Percentiles rank a stretch among this genome's conserved stretches.
phyloP scores from a whole-genome alignment of 2,329 filamentous ascomycete genomes.

The Venturia carpophila region DNA sequence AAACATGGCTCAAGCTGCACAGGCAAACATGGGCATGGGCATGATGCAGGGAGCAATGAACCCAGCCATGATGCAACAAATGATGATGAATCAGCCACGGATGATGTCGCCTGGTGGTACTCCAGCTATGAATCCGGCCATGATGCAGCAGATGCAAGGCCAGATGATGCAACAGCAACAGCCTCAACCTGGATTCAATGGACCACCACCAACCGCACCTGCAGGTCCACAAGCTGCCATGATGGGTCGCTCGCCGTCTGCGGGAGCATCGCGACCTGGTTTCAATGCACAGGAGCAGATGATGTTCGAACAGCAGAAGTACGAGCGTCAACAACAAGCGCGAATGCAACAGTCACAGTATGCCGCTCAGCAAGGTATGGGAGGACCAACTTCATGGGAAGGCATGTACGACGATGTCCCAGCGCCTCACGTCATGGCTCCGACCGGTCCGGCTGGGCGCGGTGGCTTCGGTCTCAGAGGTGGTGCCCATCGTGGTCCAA shows the following conservation, averaged over 20 bases:
- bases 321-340: slow-evolving; percentile 59
- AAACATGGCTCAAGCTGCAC: slow-evolving; percentile 54
- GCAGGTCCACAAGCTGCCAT: slow-evolving; percentile 27
- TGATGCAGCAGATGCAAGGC: slow-evolving; percentile 52
- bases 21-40: slow-evolving; percentile 13
- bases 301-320: slow-evolving; percentile 70
- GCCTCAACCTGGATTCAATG: slow-evolving; percentile 31
- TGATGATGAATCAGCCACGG: slow-evolving; percentile 31
- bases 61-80: slow-evolving; percentile 45
- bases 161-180: slow-evolving; percentile 24
- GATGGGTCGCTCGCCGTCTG: slow-evolving; percentile 18
- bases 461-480: slow-evolving; percentile 32
- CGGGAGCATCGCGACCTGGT: slow-evolving; percentile 37
- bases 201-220: slow-evolving; percentile 28
- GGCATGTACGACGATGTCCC: slow-evolving; percentile 97
- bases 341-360: slow-evolving; percentile 38
- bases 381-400: slow-evolving; percentile 78
- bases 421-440: slow-evolving; percentile 58
- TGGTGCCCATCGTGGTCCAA: slow-evolving; percentile 35
- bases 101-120: slow-evolving; percentile 26
- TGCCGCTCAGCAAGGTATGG: slow-evolving; percentile 33
- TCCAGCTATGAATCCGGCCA: slow-evolving; percentile 55
- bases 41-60: slow-evolving; percentile 48
- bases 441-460: slow-evolving; percentile 42
- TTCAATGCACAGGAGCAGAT: slow-evolving; percentile 67